Base-by-base conservation (phyloP, 2,329 filamentous ascomycete species). In the Beauveria varroae region DNA sequence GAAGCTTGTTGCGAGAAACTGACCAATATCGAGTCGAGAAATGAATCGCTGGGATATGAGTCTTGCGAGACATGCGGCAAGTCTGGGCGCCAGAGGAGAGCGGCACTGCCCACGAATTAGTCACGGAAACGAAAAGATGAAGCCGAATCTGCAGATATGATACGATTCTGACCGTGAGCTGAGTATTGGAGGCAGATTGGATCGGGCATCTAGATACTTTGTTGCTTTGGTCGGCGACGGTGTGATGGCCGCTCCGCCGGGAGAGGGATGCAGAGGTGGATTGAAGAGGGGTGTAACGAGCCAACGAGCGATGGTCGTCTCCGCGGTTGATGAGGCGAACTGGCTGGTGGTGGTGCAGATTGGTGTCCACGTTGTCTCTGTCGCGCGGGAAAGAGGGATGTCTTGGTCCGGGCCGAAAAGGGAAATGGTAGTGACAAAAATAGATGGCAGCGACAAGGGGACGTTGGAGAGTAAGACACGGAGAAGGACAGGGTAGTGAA, bases 401-500 rank as follows among this genome's bases (percentile, higher is more conserved):
- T 43, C 40, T 41, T 30, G 24, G 40, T 44, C 20, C 18, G 30
- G 14, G 49, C 47, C 47, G 34, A 49, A 59, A 59, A 28, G 41
- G 57, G 50, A 46, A 46, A 43, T 43, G 40, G 40, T 50, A 22
- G 37, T 59, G 57, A 54, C 26, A 47, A 60, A 60, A 60, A 60
- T 60, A 60, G 57, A 60, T 18, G 28, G 26, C 14, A 24, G 28
- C 14, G 47, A 24, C 46, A 57, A 34, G 55, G 55, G 43, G 55
- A 40, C 30, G 56, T 51, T 58, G 46, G 47, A 43, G 49, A 59
- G 57, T 60, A 28, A 60, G 50, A 53, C 57, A 53, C 14, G 57
- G 57, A 54, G 57, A 22, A 30, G 50, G 18, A 9, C 26, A 20
- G 41, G 41, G 12, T 44, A 26, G n/a, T n/a, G 28, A 16, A 24